Evolutionary conservation across 2,329 filamentous ascomycete species (phyloP), one percentile per base, ranked within the genome.

Genomic region (Chrysosphaeria jannelii): DNA sequence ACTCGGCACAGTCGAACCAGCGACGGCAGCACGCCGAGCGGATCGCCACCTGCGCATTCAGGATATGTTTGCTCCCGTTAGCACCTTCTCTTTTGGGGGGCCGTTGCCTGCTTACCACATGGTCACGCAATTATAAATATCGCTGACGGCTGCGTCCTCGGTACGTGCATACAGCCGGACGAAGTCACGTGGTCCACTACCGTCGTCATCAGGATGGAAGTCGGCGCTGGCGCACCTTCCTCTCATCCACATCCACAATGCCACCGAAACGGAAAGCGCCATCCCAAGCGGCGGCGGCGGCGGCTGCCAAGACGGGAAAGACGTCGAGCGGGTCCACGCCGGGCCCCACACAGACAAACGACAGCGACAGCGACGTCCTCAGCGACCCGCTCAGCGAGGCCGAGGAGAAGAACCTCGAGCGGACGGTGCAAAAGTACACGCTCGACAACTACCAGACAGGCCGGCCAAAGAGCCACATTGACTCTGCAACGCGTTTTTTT

Each of bases 1-100:
- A 97, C 43, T 91, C 71, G 32, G 75, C 72, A 47, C 85, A 97
- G 52, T 97, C 85, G 50, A 91, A 97, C 88, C 88, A 97, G 53
- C 90, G 91, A 29, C 64, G 61, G 53, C 85, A 97, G 56, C 85
- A 97, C 31, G 79, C 74, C 27, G 79, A 85, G 36, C 85, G 74
- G 48, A 97, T 88, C 27, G 81, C 55, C 39, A 97, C 85, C 50
- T 97, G 85, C 31, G 81, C 85, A 54, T 97, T 97, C 44, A 97
- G 66, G 39, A 97, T 56, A 53, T 97, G 85, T 58, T 93, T 93
- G 56, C 85, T 91, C n/a, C n/a, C n/a, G 20, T n/a, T n/a, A n/a
- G n/a, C n/a, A n/a, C n/a, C n/a, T n/a, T n/a, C n/a, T n/a, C n/a
- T n/a, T n/a, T n/a, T n/a, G n/a, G n/a, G n/a, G n/a, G n/a, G n/a